Evolutionary conservation across 139 green algal species (phyloP).

Genomic region (Tetraselmis chui): DNA sequence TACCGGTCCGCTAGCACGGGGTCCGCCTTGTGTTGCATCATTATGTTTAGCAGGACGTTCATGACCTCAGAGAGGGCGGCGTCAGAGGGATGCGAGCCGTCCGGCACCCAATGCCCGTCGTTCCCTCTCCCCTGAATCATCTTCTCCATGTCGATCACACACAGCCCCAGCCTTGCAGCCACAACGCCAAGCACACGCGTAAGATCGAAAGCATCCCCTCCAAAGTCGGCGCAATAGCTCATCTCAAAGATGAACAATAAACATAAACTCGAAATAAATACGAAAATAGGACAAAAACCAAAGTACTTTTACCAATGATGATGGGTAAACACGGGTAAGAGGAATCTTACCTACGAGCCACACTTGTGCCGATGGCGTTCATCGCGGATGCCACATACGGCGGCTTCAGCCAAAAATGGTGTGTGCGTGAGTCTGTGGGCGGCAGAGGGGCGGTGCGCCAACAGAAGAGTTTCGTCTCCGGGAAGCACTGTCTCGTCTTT

Average conservation of each 20-base stretch:
- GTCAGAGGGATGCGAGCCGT: not conserved
- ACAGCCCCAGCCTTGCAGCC: not conserved
- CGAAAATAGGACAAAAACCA: too few species aligned
- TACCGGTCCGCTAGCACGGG: not conserved
- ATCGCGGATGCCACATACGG: not conserved
- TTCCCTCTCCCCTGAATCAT: not conserved
- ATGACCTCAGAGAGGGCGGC: not conserved
- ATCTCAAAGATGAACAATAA: too few species aligned
- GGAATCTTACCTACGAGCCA: not conserved
- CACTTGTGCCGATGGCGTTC: not conserved
- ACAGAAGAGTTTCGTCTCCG: not conserved
- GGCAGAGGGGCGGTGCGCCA: not conserved
- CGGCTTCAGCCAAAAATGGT: not conserved
- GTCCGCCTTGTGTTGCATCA: not conserved
- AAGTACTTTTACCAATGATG: too few species aligned
- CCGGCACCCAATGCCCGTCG: not conserved
- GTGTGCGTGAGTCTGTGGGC: not conserved
- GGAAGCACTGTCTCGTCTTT: not conserved
- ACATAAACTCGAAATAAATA: too few species aligned
- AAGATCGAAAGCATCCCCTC: too few species aligned
- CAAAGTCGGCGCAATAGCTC: too few species aligned
- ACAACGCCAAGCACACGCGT: too few species aligned
- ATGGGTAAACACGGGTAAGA: not conserved
- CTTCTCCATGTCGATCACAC: not conserved
- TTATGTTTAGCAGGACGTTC: not conserved